Conservation (phyloP, 2,329 filamentous ascomycete genomes). For the Claviceps capensis region DNA sequence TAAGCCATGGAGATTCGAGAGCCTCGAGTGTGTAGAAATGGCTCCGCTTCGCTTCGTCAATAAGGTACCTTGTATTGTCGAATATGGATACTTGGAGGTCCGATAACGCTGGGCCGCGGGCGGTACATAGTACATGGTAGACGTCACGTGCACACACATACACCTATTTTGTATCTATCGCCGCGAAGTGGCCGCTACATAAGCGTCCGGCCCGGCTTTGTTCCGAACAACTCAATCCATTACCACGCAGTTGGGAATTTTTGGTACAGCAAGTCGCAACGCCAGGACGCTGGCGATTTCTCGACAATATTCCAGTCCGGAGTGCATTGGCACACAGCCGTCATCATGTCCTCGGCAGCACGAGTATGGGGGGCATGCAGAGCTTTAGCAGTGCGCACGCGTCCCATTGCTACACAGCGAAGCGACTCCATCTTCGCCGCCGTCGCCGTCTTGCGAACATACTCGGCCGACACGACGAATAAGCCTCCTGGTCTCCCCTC, state of each 20-base stretch:
- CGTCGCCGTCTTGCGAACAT: slow-evolving; percentile 12
- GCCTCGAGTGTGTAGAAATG: no score
- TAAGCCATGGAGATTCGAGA: no score
- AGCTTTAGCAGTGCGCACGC: slow-evolving; percentile 18
- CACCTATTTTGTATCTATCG: no score
- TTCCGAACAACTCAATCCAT: slow-evolving; percentile 7
- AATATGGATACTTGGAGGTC: no score
- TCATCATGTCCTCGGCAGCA: slow-evolving; percentile 20
- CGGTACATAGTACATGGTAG: no score
- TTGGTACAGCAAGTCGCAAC: slow-evolving; percentile 1
- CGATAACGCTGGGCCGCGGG: no score
- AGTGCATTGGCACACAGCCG: slow-evolving; percentile 7
- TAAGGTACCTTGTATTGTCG: no score
- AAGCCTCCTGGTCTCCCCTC: background rate
- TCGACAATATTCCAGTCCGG: background rate
- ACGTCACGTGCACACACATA: no score
- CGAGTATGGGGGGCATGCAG: slow-evolving; percentile 22
- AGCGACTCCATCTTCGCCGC: slow-evolving; percentile 12
- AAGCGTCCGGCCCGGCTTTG: slow-evolving; percentile 7
- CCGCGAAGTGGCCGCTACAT: background rate
- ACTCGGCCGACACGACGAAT: slow-evolving; percentile 18
- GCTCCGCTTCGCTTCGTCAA: no score
- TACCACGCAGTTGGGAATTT: slow-evolving; percentile 4
- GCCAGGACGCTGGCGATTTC: background rate
- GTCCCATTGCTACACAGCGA: slow-evolving; percentile 12